Base-by-base conservation (phyloP, 1,284 basidiomycete species). In the Ustilago sp. region DNA sequence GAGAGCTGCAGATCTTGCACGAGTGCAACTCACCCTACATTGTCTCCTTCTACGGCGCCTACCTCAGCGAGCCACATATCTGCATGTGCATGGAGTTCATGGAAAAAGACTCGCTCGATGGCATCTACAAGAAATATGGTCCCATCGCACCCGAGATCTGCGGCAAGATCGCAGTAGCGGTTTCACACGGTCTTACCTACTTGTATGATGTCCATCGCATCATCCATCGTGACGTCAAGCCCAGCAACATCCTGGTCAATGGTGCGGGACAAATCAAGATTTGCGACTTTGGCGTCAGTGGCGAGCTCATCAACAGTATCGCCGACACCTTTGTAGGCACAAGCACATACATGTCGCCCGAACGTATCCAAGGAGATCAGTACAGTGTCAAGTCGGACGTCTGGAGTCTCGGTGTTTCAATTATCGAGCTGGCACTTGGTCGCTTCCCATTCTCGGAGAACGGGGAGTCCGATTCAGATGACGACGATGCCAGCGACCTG, bases 151-250 rank as follows among this genome's bases (percentile, higher is more conserved):
- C 96, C 74, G 90, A 93, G 39, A 91, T 99, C 28, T 94, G 98
- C 23, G 93, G 92, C 48, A 92, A 93, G 86, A 93, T 99, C 62
- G 94, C 95, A 8, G 89, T 94, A 62, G 92, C 93, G 0, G 97
- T 99, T n/a, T 89, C 98, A 50, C 92, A 94, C 74, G 96, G 96
- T 8, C 87, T 99, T 83, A 95, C 93, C 15, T 99, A 99, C 86
- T 90, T 99, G n/a, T 99, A 99, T 86, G 97, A 99, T 85, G 93
- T 93, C 1, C 97, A 99, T 87, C 91, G 95, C n/a, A 99, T 99
- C 87, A 99, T 99, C 81, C 96, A 99, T 87, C 92, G 97, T 85
- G 96, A 99, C 84, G 98, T 99, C 89, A 99, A 99, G 87, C 96
- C 96, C 2, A 97, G 94, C 51, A 99, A 99, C 85, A 97, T 99